These are phyloP conservation scores for Saccharomyces hybrid DNA, from an alignment of 1,139 yeast genomes.

Conservation along the genomic window DNA sequence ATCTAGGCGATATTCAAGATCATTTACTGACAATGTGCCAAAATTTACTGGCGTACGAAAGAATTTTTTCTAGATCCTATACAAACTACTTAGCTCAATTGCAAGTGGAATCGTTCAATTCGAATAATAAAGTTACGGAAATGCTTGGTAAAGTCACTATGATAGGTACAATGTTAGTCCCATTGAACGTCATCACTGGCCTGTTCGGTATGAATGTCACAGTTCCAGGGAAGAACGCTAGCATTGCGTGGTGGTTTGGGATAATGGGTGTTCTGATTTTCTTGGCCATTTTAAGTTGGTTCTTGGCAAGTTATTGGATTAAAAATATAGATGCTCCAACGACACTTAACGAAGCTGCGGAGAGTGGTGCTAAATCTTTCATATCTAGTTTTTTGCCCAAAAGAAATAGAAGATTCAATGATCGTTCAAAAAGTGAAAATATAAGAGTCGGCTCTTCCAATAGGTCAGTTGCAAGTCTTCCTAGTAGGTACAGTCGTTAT, in stretches of 20 bases:
- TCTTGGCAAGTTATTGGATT: constrained; percentile 37
- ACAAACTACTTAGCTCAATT: constrained; percentile 88
- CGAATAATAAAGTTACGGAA: no score
- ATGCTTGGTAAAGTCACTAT: constrained; percentile 85
- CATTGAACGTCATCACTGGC: constrained; percentile 86
- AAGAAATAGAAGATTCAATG: constrained; percentile 7
- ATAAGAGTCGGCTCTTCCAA: constrained; percentile 19
- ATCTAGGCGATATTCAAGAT: constrained; percentile 95
- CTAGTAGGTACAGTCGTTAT: constrained; percentile 9
- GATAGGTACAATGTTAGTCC: constrained; percentile 84
- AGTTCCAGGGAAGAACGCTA: constrained; percentile 59
- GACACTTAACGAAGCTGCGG: constrained; percentile 29
- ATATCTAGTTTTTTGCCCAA: constrained; percentile 27
- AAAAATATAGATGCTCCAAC: constrained; percentile 31
- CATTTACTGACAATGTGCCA: constrained; percentile 95
- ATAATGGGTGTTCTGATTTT: constrained; percentile 48
- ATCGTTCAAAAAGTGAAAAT: constrained; percentile 10
- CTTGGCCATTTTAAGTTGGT: constrained; percentile 31
- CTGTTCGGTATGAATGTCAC: constrained; percentile 92
- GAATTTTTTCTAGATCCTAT: constrained; percentile 86
- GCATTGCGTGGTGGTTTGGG: constrained; percentile 58
- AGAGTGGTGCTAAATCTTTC: constrained; percentile 32
- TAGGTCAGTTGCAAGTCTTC: constrained; percentile 25
- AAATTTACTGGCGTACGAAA: constrained; percentile 80
- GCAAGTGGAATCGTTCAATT: constrained; percentile 83